Base-by-base conservation (phyloP, 164 flowering plant genomes). In the Chimonanthus praecox region DNA sequence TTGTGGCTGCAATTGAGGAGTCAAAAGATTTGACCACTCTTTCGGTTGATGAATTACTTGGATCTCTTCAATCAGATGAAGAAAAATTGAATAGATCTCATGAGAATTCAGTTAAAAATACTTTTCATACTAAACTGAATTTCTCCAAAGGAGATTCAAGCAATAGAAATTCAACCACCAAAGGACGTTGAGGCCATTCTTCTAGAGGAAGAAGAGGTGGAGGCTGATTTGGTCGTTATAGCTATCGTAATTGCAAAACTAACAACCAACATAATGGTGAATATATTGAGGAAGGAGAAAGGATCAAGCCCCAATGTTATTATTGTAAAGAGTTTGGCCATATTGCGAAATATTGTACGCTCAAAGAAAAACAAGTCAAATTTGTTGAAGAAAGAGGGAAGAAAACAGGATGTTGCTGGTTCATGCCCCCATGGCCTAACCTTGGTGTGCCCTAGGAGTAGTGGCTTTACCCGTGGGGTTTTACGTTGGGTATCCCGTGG, bases 1-100 rank as follows among this genome's bases (percentile, higher is more conserved):
- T 68, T 68, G 71, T 47, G 44, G 58, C 21, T 68, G 71, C 71
- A 48, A 68, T 68, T 11, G 71, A 47, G 48, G 58, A 66, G 18
- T 47, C 43, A 6, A 68, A 48, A 11, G 71, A 68, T 18, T n/a
- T 47, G 7, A 18, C 54, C 58, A 64, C 68, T 3, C 11, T 33
- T 10, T 3, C 47, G 2, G 20, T 64, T 21, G 46, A 43, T 33
- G 68, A 44, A 43, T 64, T 64, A 9, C 8, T 2, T 3, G 68
- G 68, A 33, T 64, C 68, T 33, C 47, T 64, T 7, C 47, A 9
- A 10, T 64, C 68, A 7, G n/a, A 64, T 64, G 68, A 64, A 9
- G 15, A 64, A 7, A 7, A 47, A 65, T 4, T 65, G 5, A 61
- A 65, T 21, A 33, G 47, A 8, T 8, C 10, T 13, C 4, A 2